These are phyloP conservation scores for Cyberlindnera veronae DNA, from an alignment of 805 yeast species.

Conservation along the genomic window DNA sequence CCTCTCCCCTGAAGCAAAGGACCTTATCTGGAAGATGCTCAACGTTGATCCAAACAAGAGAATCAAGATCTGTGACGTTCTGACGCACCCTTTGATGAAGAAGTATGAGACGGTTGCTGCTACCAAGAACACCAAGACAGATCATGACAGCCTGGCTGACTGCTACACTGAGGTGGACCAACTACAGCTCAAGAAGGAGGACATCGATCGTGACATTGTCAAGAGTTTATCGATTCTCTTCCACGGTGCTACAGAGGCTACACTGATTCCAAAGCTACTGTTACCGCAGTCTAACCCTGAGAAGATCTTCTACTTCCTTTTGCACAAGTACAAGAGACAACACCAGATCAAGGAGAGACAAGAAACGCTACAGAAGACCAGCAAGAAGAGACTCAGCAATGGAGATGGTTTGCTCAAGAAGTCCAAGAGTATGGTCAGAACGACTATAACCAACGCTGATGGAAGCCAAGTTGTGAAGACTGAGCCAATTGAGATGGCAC, in stretches of 20 bases:
- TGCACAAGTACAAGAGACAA: constrained; percentile 70
- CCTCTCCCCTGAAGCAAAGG: constrained; percentile 80
- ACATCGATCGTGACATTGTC: constrained; percentile 67
- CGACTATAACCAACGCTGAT: constrained; percentile 34
- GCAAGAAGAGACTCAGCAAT: constrained; percentile 28
- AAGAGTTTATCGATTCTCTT: constrained; percentile 75
- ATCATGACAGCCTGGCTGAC: constrained; percentile 30
- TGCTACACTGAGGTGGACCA: constrained; percentile 38
- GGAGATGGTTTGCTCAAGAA: constrained; percentile 36
- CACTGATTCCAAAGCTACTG: constrained; percentile 49
- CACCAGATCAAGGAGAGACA: constrained; percentile 35
- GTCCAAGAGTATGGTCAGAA: constrained; percentile 39
- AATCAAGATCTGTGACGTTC: constrained; percentile 72
- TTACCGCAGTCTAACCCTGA: constrained; percentile 64
- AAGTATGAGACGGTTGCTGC: constrained; percentile 56
- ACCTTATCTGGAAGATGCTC: constrained; percentile 76
- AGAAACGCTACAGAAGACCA: constrained; percentile 16
- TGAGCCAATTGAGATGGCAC: constrained; percentile 16
- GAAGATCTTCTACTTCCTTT: constrained; percentile 73
- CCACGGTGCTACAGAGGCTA: constrained; percentile 65
- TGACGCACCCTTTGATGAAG: constrained; percentile 74
- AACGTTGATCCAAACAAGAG: constrained; percentile 78
- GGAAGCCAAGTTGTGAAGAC: constrained; percentile 25
- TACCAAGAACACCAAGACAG: constrained; percentile 28
- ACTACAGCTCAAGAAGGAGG: constrained; percentile 34